A percentile compares a stretch with the other conserved stretches of the same genome.
Conservation (phyloP, 164 flowering plant genomes). For the Vitis riparia region DNA sequence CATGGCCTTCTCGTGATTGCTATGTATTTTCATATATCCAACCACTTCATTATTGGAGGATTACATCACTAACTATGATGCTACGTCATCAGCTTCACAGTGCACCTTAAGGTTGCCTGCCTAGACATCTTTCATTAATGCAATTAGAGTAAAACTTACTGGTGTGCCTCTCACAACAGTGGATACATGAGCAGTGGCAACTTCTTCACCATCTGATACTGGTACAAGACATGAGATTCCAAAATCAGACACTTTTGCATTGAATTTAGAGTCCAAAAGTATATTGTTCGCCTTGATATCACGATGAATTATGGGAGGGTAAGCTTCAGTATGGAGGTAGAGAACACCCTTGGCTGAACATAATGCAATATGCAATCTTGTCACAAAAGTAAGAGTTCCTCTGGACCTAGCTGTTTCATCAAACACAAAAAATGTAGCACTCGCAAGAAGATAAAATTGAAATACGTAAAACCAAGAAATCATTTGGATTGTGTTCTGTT, state of each 20-base stretch:
- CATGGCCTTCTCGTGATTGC: too few species aligned
- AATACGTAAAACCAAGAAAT: too few species aligned
- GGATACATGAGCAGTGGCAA: slow-evolving; percentile 25
- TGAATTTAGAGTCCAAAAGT: slow-evolving; percentile 35
- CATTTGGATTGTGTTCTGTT: too few species aligned
- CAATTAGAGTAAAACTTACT: slow-evolving; percentile 14
- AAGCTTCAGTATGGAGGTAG: slow-evolving; percentile 45
- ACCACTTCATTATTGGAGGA: too few species aligned
- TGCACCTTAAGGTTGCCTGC: too few species aligned
- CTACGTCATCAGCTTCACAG: too few species aligned
- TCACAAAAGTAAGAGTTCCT: slow-evolving; percentile 19
- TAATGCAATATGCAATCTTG: slow-evolving; percentile 36
- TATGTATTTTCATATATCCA: too few species aligned
- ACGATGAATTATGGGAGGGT: slow-evolving; percentile 43
- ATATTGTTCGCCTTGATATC: slow-evolving; percentile 51
- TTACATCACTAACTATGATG: too few species aligned
- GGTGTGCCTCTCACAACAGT: slow-evolving; percentile 43
- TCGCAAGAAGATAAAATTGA: too few species aligned
- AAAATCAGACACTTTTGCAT: slow-evolving; percentile 42
- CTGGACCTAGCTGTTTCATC: slow-evolving; percentile 25
- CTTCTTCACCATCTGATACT: slow-evolving; percentile 23
- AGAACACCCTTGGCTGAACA: slow-evolving; percentile 40
- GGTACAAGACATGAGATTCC: slow-evolving; percentile 41
- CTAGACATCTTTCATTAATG: too few species aligned
- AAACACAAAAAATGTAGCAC: neutral